Conservation (phyloP, 2,329 filamentous ascomycete genomes). For the Magnaporthiopsis poae region DNA sequence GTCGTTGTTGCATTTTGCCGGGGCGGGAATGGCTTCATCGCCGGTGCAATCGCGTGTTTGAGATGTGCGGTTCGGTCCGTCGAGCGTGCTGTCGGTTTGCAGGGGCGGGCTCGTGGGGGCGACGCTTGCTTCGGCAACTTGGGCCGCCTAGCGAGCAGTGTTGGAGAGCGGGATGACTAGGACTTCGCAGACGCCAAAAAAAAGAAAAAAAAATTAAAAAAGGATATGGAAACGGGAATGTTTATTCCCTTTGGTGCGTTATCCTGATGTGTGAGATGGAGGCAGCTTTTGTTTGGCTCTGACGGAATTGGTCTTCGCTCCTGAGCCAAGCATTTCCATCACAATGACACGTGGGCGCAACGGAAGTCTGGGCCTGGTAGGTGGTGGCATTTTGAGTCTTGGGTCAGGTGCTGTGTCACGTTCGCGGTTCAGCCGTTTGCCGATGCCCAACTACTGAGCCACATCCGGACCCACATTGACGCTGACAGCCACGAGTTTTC, state of each 20-base stretch:
- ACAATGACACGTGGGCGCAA: too few species aligned
- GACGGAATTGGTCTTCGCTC: not conserved
- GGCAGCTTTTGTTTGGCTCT: not conserved
- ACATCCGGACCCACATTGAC: not conserved
- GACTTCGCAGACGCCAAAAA: not conserved
- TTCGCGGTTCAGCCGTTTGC: not conserved
- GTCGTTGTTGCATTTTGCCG: conserved; percentile 61
- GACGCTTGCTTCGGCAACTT: not conserved
- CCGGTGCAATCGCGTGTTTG: not conserved
- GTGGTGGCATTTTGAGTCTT: too few species aligned
- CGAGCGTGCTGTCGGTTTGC: not conserved
- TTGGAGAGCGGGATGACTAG: not conserved
- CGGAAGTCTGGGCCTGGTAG: not conserved
- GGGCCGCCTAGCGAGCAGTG: not conserved
- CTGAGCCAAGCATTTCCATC: not conserved
- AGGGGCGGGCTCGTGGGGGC: not conserved
- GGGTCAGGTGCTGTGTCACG: not conserved
- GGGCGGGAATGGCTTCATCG: conserved; percentile 3
- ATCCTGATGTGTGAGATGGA: not conserved
- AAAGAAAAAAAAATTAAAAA: not conserved
- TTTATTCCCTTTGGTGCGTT: not conserved
- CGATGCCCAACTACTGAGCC: not conserved
- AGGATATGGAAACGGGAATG: not conserved
- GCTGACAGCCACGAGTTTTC: not conserved
- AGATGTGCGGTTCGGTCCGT: not conserved